Base-by-base conservation (phyloP, 2,329 filamentous ascomycete species). In the Drechslerella stenobrocha region DNA sequence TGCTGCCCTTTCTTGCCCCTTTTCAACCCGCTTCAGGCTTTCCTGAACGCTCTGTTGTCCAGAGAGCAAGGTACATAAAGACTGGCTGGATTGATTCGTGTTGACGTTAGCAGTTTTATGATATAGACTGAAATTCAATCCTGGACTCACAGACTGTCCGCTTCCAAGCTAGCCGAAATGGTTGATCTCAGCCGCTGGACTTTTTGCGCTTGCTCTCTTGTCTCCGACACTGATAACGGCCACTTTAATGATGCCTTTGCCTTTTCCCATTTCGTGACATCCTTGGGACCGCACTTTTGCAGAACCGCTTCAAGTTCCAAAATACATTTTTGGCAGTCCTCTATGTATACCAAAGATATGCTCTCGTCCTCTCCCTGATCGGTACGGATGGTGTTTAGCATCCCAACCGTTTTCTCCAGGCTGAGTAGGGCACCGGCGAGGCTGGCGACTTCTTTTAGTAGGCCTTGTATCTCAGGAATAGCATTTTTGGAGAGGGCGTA, bases 241-340 rank as follows among this genome's bases (percentile, higher is more conserved):
- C 56, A 59, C 18, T 52, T 59, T 18, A 59, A 45, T 18, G 56
- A 59, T 24, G 46, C 5, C 35, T 59, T 52, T 1, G 45, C n/a
- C n/a, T 52, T 52, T 26, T 52, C 46, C 56, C 46, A 59, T 13
- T 20, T 51, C 26, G 56, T 23, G 11, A 35, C 15, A 30, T 59
- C 56, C 15, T 52, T 28, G 0, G 56, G 56, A 0, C 26, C 24
- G 18, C 30, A 42, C 8, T 59, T 52, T 20, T 59, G 35, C 26
- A 59, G 11, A 15, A 46, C 28, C 4, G 8, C 37, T 15, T 37
- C 7, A 9, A 59, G 46, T 11, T 59, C 46, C n/a, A 59, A 15
- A 20, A 59, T 9, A 35, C 46, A 59, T 37, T 52, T 45, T 22
- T 34, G 15, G 20, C 56, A 59, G 18, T 59, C 56, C 11, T 59